These are phyloP conservation scores for Aspergillus heteromorphus DNA, from an alignment of 495 filamentous ascomycete species.

Conservation along the genomic window DNA sequence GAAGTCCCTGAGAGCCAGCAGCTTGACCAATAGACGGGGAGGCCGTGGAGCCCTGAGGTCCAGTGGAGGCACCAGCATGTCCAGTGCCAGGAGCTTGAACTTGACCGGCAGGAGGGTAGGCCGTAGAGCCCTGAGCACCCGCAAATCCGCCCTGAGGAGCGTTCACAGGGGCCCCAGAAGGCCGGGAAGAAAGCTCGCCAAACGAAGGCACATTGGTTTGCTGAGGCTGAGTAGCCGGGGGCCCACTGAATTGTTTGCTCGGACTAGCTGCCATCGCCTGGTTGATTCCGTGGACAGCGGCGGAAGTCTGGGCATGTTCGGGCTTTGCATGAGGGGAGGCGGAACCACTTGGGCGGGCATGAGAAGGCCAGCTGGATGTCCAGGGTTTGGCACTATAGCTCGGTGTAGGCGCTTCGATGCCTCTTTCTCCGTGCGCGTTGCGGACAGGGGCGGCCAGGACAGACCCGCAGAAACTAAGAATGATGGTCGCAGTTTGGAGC, in stretches of 20 bases:
- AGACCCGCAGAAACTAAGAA: conserved; percentile 4
- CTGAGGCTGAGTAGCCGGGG: background rate
- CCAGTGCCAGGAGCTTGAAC: background rate
- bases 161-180: background rate
- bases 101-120: background rate
- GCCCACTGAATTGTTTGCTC: background rate
- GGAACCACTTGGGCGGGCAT: background rate
- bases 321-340: background rate
- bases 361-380: background rate
- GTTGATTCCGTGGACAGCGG: background rate
- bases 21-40: too few species aligned
- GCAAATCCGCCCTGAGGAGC: background rate
- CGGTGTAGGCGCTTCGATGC: background rate
- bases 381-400: background rate
- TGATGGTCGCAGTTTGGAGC: conserved; percentile 3
- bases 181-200: background rate
- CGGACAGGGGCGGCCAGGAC: background rate
- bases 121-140: background rate
- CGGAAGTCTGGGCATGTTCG: background rate
- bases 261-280: background rate
- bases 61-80: background rate
- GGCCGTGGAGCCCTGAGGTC: background rate
- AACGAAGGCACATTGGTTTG: background rate
- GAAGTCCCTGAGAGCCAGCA: too few species aligned
- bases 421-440: background rate